A percentile compares a stretch with the other conserved stretches of the same genome.
These are phyloP conservation scores for Triangularia verruculosa DNA, from an alignment of 2,329 filamentous ascomycete genomes.

Conservation along the genomic window DNA sequence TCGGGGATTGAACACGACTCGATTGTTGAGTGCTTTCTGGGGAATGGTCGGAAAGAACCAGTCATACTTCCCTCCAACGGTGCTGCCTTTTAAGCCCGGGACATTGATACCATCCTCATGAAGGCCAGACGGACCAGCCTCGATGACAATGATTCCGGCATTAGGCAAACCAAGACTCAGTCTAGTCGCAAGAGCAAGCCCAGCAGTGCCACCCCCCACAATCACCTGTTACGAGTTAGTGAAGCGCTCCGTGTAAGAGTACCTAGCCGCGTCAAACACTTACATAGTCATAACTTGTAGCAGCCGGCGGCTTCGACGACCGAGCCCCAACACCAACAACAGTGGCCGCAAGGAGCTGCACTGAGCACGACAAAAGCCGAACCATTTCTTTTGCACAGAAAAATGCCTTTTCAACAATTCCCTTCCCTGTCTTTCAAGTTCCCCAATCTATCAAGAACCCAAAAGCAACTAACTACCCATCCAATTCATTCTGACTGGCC, in stretches of 20 bases:
- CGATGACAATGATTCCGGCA: conserved; percentile 26
- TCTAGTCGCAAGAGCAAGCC: conserved; percentile 8
- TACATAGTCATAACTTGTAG: background rate
- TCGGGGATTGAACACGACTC: conserved; percentile 41
- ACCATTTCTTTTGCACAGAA: background rate
- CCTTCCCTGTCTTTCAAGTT: background rate
- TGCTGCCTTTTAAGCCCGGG: conserved; percentile 33
- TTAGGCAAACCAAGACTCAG: conserved; percentile 9
- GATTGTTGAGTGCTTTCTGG: conserved; percentile 40
- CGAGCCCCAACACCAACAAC: background rate
- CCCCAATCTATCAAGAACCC: background rate
- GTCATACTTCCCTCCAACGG: conserved; percentile 33
- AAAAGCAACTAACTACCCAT: background rate
- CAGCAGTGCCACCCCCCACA: conserved; percentile 16
- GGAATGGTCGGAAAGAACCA: conserved; percentile 45
- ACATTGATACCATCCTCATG: conserved; percentile 34
- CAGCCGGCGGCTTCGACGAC: background rate
- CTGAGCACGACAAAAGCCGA: background rate
- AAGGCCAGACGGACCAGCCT: conserved; percentile 32
- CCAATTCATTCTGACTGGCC: too few relatives aligned
- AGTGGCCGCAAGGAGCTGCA: background rate
- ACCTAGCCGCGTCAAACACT: background rate
- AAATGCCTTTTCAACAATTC: background rate
- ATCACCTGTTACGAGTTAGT: conserved; percentile 8
- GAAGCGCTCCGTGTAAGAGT: background rate